Evolutionary conservation across 345 rosid species (phyloP), one percentile per base, ranked within the genome.

Genomic region (Nasturtium officinale): DNA sequence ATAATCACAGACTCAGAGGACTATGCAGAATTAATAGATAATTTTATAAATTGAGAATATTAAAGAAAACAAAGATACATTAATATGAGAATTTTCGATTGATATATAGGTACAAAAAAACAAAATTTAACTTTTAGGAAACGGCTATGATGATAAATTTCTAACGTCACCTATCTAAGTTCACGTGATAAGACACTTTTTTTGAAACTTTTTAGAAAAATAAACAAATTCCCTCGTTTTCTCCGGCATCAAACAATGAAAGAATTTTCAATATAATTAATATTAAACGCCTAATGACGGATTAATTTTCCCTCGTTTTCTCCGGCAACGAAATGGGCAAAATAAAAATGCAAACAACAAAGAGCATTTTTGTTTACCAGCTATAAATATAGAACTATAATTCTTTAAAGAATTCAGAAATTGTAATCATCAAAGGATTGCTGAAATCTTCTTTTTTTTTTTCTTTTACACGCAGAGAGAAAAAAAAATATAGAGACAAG

Each of bases 121-220:
- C 25, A 17, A 26, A 5, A 1, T 28, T 23, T 21, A 57, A 48
- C 18, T 43, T 35, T 72, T 20, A 23, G 30, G 40, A 51, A 67
- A 75, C 73, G 55, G 73, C 54, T 57, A 38, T 58, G 61, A 18
- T 61, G 12, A 45, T 35, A 30, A 17, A 9, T 57, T 29, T 30
- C 65, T 4, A 45, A 48, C 73, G 59, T 35, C 52, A 26, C 2
- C 25, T 23, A 23, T 23, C 25, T 23, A 23, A 23, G 52, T 60
- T 52, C 68, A 51, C 48, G 56, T 67, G 78, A 67, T 45, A 2
- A 48, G 11, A 48, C 60, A 13, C 13, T 13, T 47, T 13, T 47
- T n/a, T 23, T 23, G 2, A 0, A 29, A 26, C 7, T 5, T 1
- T 16, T 17, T 7, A 9, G 1, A 23, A 9, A 9, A 52, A 2